phyloP scores from a whole-genome alignment of 371 early-diverging fungal species.

The Syncephalastrum contaminatum region DNA sequence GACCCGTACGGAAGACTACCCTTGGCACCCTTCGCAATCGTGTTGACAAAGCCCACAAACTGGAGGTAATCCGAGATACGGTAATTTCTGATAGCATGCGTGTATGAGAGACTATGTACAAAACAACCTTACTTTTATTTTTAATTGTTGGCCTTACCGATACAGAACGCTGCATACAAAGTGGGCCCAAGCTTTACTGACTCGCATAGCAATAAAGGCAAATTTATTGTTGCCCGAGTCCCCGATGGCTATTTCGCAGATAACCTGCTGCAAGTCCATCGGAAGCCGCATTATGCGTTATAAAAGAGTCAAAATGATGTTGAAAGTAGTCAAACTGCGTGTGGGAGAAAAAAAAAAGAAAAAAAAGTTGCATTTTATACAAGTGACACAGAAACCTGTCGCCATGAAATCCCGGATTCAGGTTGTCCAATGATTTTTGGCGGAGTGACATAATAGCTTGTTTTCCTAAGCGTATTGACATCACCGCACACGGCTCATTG shows the following conservation, averaged over 20 bases:
- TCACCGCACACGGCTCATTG: too few relatives aligned
- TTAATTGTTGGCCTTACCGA: constrained; percentile 4
- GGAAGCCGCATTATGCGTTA: background rate
- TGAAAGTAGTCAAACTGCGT: too few relatives aligned
- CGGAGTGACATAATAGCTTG: too few relatives aligned
- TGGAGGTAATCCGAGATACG: constrained; percentile 13
- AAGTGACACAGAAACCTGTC: too few relatives aligned
- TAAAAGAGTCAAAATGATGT: too few relatives aligned
- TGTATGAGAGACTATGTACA: background rate
- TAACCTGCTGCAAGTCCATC: constrained; percentile 16
- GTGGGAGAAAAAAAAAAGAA: too few relatives aligned
- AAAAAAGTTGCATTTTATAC: too few relatives aligned
- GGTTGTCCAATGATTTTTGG: too few relatives aligned
- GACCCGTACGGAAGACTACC: constrained; percentile 10
- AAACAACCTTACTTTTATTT: background rate
- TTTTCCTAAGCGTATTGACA: too few relatives aligned
- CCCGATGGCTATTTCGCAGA: constrained; percentile 14
- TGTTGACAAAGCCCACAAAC: constrained; percentile 20
- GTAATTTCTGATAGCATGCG: constrained; percentile 13
- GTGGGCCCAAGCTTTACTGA: constrained; percentile 18
- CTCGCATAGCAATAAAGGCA: constrained; percentile 13
- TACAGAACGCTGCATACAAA: constrained; percentile 16
- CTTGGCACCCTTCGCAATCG: constrained; percentile 1
- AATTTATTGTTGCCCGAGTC: constrained; percentile 7
- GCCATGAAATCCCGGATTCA: too few relatives aligned